Evolutionary conservation across 2,329 filamentous ascomycete genomes (phyloP).

Genomic region (Stylonectria norvegica): DNA sequence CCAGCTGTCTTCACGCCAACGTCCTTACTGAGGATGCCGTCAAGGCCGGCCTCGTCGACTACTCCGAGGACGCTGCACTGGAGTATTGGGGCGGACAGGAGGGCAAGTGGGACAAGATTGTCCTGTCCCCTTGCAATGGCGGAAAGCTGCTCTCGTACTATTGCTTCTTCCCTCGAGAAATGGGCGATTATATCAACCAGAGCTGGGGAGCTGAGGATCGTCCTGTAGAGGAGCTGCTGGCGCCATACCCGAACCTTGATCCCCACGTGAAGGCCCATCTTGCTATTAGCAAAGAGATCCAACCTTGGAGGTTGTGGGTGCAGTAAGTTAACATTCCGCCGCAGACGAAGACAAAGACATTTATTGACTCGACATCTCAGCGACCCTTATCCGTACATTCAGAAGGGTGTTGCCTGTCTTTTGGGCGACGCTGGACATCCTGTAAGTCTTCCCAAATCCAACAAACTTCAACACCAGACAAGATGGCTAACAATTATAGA

Average conservation of each 20-base stretch:
- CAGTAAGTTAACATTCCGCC: constrained; percentile 40
- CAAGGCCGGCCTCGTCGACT: constrained; percentile 58
- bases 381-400: constrained; percentile 56
- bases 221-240: constrained; percentile 57
- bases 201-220: constrained; percentile 53
- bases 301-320: constrained; percentile 61
- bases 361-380: constrained; percentile 12
- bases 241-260: constrained; percentile 59
- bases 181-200: constrained; percentile 53
- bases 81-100: constrained; percentile 70
- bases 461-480: no score
- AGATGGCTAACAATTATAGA: constrained; percentile 32
- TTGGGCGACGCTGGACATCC: constrained; percentile 66
- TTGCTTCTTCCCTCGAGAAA: constrained; percentile 59
- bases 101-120: constrained; percentile 64
- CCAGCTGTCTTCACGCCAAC: constrained; percentile 63
- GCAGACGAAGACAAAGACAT: no score
- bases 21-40: constrained; percentile 60
- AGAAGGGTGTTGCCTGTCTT: constrained; percentile 50
- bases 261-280: constrained; percentile 54
- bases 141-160: constrained; percentile 66
- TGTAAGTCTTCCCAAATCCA: constrained; percentile 31
- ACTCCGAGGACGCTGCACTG: constrained; percentile 56
- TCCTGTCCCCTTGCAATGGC: constrained; percentile 65
- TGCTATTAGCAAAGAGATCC: constrained; percentile 58